Percentiles rank a stretch among this genome's conserved stretches.
Conservation (phyloP, 2,329 filamentous ascomycete species). For the Talaromyces sp. region DNA sequence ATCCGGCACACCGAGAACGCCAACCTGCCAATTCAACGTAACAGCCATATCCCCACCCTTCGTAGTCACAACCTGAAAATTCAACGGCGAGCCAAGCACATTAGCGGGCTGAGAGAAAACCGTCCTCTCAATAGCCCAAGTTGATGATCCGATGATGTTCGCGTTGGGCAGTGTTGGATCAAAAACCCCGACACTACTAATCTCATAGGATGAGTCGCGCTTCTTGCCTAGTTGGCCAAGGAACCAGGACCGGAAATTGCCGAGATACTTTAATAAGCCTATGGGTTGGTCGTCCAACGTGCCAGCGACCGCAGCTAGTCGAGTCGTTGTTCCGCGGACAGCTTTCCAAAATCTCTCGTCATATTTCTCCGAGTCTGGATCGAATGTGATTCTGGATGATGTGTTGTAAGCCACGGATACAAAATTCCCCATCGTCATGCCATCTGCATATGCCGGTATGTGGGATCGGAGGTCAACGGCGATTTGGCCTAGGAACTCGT, state of each 20-base stretch:
- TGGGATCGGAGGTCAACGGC: conserved; percentile 23
- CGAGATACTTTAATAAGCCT: conserved; percentile 43
- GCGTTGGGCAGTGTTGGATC: conserved; percentile 19
- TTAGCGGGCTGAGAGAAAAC: conserved; percentile 47
- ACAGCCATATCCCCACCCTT: conserved; percentile 40
- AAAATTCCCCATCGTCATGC: conserved; percentile 1
- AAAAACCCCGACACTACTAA: conserved; percentile 47
- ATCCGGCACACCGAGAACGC: conserved; percentile 38
- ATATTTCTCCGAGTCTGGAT: not conserved
- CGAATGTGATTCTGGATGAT: conserved; percentile 18
- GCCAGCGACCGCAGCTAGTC: not conserved
- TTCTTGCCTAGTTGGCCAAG: conserved; percentile 36
- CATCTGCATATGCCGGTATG: not conserved
- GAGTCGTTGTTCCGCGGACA: not conserved
- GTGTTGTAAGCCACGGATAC: conserved; percentile 3
- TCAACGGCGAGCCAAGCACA: conserved; percentile 36
- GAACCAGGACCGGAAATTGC: conserved; percentile 41
- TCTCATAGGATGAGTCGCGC: conserved; percentile 44
- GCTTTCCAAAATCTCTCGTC: not conserved
- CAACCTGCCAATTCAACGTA: conserved; percentile 43
- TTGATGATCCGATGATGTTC: not conserved
- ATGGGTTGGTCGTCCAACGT: conserved; percentile 40
- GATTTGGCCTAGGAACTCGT: not conserved
- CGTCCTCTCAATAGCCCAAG: conserved; percentile 32
- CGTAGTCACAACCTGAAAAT: conserved; percentile 42